Evolutionary conservation across 306 rosid genomes (phyloP), one percentile per base, ranked within the genome.

Genomic region (Trichosanthes cucumerina): DNA sequence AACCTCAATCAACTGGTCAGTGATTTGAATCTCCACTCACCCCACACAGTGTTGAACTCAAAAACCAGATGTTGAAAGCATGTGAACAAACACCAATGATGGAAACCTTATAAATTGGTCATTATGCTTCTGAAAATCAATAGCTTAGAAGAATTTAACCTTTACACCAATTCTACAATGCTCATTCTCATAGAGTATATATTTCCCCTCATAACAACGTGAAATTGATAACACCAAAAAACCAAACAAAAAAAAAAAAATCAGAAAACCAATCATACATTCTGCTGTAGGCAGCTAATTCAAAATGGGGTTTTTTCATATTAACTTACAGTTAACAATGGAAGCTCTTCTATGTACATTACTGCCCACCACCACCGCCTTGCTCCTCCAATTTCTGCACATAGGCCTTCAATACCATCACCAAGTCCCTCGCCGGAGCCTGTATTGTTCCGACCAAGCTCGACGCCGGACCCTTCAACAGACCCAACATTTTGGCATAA

Each of bases 381-480:
- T 92, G 86, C 79, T 88, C 84, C 83, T 94, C 97, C 68, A 94
- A 81, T 74, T 92, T 94, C 82, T 86, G 80, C 21, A 92, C 88
- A 59, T 92, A 90, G 0, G 98, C 98, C 60, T 89, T 86, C 83
- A 94, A 88, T 60, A 88, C 83, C 93, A 92, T 83, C 1, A 94
- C 54, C 75, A 94, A 36, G 43, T 92, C 96, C 82, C 97, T 91
- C 2, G 96, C 90, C 36, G 97, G 97, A 33, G 96, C 97, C 78
- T 95, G 97, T 70, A 95, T 80, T 0, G 97, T 95, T 21, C 88
- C 81, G 2, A 95, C 97, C 63, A 95, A 24, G 79, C 80, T 84
- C 15, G 93, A 88, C 1, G 97, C 89, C 8, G 98, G 97, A 33
- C 82, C 74, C 38, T 95, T 79, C 76, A 95, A 64, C 2, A 94